Evolutionary conservation across 108 stramenopile genomes (phyloP), one percentile per base, ranked within the genome.

Genomic region (Mediolabrus comicus): DNA sequence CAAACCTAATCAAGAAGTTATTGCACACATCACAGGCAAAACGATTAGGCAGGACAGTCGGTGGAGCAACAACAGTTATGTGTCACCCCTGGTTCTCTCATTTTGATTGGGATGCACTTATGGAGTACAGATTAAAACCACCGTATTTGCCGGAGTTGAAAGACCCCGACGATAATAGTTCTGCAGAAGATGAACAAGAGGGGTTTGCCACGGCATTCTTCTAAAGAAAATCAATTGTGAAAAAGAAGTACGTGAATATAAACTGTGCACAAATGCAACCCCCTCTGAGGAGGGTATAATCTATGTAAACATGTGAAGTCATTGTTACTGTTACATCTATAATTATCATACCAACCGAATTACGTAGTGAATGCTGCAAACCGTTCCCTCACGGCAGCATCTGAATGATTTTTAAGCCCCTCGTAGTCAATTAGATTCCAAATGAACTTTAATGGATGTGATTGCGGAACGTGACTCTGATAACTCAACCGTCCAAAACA

Each of bases 71-170:
- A 9, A 84, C 83, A 33, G 85, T 92, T 19, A 88, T 89, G 82
- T 84, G 82, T 59, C 92, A 92, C 72, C 82, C 83, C 35, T 92
- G 87, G 87, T 92, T 76, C 61, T 46, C 83, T 51, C 78, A 84
- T 19, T 92, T 89, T 35, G 81, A 89, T 70, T 91, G 88, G 86
- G 75, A 77, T 65, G 75, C 75, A 27, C 61, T 77, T 24, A 59
- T 77, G 63, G 68, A 77, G 12, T 65, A 69, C 35, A 63, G 68
- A 26, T 64, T 77, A 63, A 58, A 69, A 26, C 36, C 67, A 32
- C 75, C 75, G 2, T 69, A 65, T 36, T 32, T 69, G 30, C 75
- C 75, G n/a, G 75, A 77, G 28, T 49, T 65, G 27, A 77, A 56
- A 34, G 68, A 77, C 65, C 75, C 75, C 30, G 67, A 77, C 31